Percentiles rank a stretch among this genome's conserved stretches.
Evolutionary conservation across 2,329 filamentous ascomycete genomes (phyloP).

Genomic region (Ophiostoma quercus): DNA sequence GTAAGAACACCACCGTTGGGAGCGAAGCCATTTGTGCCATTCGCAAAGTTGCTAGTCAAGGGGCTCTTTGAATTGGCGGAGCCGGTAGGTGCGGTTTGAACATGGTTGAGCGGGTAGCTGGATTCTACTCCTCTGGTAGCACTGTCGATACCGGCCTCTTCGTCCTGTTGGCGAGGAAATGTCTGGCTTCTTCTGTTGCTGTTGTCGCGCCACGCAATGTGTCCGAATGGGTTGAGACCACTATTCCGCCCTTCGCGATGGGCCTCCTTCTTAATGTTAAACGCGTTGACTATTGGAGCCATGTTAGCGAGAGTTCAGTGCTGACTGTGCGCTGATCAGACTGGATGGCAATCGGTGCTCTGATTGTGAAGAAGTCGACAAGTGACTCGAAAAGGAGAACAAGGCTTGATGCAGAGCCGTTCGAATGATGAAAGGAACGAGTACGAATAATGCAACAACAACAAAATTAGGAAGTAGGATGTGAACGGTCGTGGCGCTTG

Average conservation of each 20-base stretch:
- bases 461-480: neutral
- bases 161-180: conserved; percentile 33
- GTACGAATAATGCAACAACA: neutral
- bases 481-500: neutral
- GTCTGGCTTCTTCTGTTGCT: conserved; percentile 32
- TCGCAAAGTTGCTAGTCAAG: conserved; percentile 12
- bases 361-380: neutral
- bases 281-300: conserved; percentile 41
- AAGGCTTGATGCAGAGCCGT: neutral
- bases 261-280: conserved; percentile 42
- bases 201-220: conserved; percentile 34
- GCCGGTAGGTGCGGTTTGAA: conserved; percentile 17
- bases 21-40: conserved; percentile 4
- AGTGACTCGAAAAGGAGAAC: neutral
- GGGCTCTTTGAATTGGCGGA: conserved; percentile 17
- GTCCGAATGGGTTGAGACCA: conserved; percentile 44
- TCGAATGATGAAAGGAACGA: neutral
- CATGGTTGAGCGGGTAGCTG: conserved; percentile 34
- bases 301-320: conserved; percentile 23
- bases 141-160: conserved; percentile 33
- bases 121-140: conserved; percentile 26
- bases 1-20: conserved; percentile 13
- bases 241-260: conserved; percentile 40
- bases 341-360: neutral
- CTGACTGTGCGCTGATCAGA: too few relatives aligned